Evolutionary conservation across 129 eudicot genomes (phyloP).

Genomic region (Oenanthe sinensis): DNA sequence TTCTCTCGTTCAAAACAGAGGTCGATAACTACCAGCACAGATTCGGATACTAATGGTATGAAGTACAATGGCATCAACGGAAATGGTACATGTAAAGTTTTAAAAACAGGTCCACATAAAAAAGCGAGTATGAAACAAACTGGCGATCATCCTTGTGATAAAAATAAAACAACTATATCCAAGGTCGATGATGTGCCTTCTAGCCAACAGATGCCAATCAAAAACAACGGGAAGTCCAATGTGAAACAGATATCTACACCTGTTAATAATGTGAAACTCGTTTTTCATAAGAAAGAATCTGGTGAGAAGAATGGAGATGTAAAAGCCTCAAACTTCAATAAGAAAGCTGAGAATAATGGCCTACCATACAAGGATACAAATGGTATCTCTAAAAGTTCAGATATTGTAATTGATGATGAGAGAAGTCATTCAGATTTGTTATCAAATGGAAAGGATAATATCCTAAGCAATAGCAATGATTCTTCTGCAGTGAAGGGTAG

Average conservation of each 20-base stretch:
- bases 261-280: conserved; percentile 26
- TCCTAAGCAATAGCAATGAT: conserved; percentile 14
- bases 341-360: conserved; percentile 28
- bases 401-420: conserved; percentile 13
- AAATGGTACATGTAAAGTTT: conserved; percentile 26
- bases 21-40: conserved; percentile 35
- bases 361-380: conserved; percentile 25
- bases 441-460: conserved; percentile 38
- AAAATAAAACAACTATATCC: conserved; percentile 24
- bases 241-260: conserved; percentile 23
- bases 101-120: conserved; percentile 24
- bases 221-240: conserved; percentile 19
- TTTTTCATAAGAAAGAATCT: conserved; percentile 38
- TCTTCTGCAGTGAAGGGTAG: conserved; percentile 18
- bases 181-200: conserved; percentile 31
- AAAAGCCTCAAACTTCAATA: conserved; percentile 16
- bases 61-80: conserved; percentile 46
- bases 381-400: conserved; percentile 26
- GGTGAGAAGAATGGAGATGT: conserved; percentile 29
- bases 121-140: conserved; percentile 22
- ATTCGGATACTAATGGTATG: conserved; percentile 40
- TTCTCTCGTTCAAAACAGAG: conserved; percentile 81
- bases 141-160: conserved; percentile 22
- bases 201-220: conserved; percentile 25
- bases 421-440: conserved; percentile 13